Evolutionary conservation across 2,329 filamentous ascomycete genomes (phyloP), one percentile per base, ranked within the genome.

Genomic region (Cladosporium halotolerans): DNA sequence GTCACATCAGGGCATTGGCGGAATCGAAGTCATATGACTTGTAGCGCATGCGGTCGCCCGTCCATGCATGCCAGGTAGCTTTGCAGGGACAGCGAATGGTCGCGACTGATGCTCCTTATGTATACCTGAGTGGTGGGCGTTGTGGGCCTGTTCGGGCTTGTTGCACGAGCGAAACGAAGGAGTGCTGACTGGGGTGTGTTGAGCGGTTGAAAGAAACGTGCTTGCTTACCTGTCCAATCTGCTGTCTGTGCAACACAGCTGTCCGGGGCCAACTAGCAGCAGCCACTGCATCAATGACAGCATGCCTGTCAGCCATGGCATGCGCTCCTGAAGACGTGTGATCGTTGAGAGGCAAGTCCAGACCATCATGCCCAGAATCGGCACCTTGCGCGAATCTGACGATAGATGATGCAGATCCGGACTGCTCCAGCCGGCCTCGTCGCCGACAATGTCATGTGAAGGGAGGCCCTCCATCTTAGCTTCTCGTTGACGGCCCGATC

Each of bases 231-330:
- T 95, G 76, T 97, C 92, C 72, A 96, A 75, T 69, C 84, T 79
- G 59, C 89, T 85, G 70, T 95, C 80, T 28, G 86, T 81, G 64
- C 80, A 79, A 67, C 87, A 89, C 59, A 95, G 71, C 72, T 73
- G 80, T 64, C 89, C 88, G 59, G 88, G 88, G 19, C 90, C 89
- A 64, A 78, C 76, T 65, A 92, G 72, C 64, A 84, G 79, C 61
- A 83, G 78, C 77, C 87, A 85, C 72, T 93, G 89, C 61, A 86
- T 69, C 70, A 96, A 80, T 54, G 87, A 86, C 56, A 93, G 69
- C 61, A 81, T 75, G 66, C 89, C 89, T 66, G 78, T 79, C 53
- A 96, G 79, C 92, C 92, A 97, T 58, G 92, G 92, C 89, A 96
- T 95, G 70, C 89, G 87, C 60, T 76, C 71, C 61, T 85, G 78